Base-by-base conservation (phyloP, 495 filamentous ascomycete genomes). In the Aspergillus campestris region DNA sequence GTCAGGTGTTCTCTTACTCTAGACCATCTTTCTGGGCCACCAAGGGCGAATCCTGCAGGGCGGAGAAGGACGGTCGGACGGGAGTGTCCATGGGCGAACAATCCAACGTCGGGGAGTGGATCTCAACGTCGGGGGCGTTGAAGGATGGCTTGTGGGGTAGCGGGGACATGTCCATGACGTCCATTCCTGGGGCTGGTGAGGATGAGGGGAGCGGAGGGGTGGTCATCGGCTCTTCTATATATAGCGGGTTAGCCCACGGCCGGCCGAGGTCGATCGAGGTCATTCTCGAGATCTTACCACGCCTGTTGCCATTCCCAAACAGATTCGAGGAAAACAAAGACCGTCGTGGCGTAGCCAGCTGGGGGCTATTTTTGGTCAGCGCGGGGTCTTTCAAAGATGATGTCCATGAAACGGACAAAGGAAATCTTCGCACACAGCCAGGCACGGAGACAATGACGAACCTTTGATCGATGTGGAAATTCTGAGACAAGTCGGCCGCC, bases 381-480 rank as follows among this genome's bases (percentile, higher is more conserved):
- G 45, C 29, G 44, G 7, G 14, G 32, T 48, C 46, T 37, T 54
- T 44, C 44, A 34, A 30, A 8, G 9, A 31, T 14, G 14, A 31
- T 5, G 39, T 7, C n/a, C 35, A 44, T 18, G 18, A 24, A 12
- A 13, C 30, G 12, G 31, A 42, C 31, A 31, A 42, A 35, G 47
- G 33, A 18, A 46, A 44, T 24, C n/a, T 1, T 24, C 18, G 18
- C 18, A 4, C 18, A 24, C 18, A 24, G 18, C 18, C 18, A 32
- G 27, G 30, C 6, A 44, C 14, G 31, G 34, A 31, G 29, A 28
- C 28, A 7, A 18, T 4, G 39, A 49, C 72, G 64, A 62, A 95
- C 90, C 88, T 94, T 52, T 83, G 82, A 59, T 95, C 89, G 57
- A 95, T 82, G 52, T 89, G 89, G 56, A 97, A 95, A 71, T 96